Evolutionary conservation across 2,329 filamentous ascomycete genomes (phyloP), one percentile per base, ranked within the genome.

Genomic region (Scorias spongiosa): DNA sequence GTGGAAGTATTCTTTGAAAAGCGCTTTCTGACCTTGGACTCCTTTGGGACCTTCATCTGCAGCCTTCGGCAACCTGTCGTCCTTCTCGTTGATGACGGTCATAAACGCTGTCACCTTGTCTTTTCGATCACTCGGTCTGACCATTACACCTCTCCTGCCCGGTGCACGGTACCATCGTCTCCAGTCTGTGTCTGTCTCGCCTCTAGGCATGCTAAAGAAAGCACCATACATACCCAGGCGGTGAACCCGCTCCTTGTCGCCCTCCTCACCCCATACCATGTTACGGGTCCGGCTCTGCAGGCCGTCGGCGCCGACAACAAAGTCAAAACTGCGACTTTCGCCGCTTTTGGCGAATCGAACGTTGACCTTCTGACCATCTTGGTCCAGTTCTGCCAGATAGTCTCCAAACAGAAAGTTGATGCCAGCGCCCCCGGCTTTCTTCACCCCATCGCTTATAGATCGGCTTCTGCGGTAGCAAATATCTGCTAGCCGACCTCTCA

Each of bases 271-370:
- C 37, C 52, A 61, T 2, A 51, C 53, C 39, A 58, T 26, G 14
- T 43, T 48, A 11, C 59, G 49, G 3, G 57, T 61, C 1, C 43
- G 41, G 41, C 53, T 57, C 39, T 53, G 51, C 9, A 61, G 44
- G 2, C 58, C 58, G 42, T 61, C 59, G 1, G 58, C 58, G 9
- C 54, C 59, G 5, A 62, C 51, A 1, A 61, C 54, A 0, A 61
- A 42, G 34, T 60, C 56, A 26, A 49, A 57, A 1, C 17, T 45
- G 18, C 49, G 32, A 14, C 18, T 39, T 17, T 50, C 34, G 2
- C 49, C 47, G 29, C 49, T 51, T 9, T 55, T 57, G 10, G 52
- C 51, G 43, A 60, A 52, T 10, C 38, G 36, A 2, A 59, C 57
- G 2, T 52, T 38, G 2, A 58, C 55, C 12, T 50, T 44, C 1